Percentiles rank a stretch among this genome's conserved stretches.
Evolutionary conservation across 352 stramenopile species (phyloP).

Genomic region (Pythium scleroteichum): DNA sequence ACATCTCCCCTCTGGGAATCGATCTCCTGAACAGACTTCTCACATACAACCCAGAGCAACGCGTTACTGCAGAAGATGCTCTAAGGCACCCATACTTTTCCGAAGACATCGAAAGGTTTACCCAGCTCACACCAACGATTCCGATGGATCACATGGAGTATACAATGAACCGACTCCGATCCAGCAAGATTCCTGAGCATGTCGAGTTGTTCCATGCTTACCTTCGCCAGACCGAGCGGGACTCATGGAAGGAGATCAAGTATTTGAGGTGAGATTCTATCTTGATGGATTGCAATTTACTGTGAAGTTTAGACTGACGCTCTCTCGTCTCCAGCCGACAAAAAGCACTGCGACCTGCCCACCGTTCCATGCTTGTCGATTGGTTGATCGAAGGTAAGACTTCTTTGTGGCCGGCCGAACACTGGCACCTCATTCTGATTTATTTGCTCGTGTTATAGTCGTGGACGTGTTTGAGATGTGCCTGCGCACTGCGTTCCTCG

Average conservation of each 20-base stretch:
- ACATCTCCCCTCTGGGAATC: slow-evolving; percentile 70
- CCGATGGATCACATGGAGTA: slow-evolving; percentile 82
- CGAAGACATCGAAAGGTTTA: slow-evolving; percentile 42
- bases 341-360: slow-evolving; percentile 77
- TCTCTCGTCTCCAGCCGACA: slow-evolving; percentile 44
- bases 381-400: slow-evolving; percentile 89
- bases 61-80: slow-evolving; percentile 81
- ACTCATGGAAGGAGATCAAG: slow-evolving; percentile 87
- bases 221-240: slow-evolving; percentile 71
- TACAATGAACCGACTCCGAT: slow-evolving; percentile 45
- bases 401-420: too few relatives aligned
- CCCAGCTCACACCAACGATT: slow-evolving; percentile 59
- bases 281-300: not conserved
- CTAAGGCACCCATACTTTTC: slow-evolving; percentile 84
- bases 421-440: too few relatives aligned
- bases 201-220: slow-evolving; percentile 81
- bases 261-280: slow-evolving; percentile 64
- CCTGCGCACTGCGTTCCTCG: slow-evolving; percentile 85
- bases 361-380: slow-evolving; percentile 91
- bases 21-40: slow-evolving; percentile 76
- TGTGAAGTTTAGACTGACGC: not conserved
- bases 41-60: slow-evolving; percentile 80
- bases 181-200: slow-evolving; percentile 62
- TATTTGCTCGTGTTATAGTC: too few relatives aligned
- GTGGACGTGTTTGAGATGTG: slow-evolving; percentile 94